Evolutionary conservation across 805 yeast species (phyloP).

Genomic region (Spathaspora girioi): DNA sequence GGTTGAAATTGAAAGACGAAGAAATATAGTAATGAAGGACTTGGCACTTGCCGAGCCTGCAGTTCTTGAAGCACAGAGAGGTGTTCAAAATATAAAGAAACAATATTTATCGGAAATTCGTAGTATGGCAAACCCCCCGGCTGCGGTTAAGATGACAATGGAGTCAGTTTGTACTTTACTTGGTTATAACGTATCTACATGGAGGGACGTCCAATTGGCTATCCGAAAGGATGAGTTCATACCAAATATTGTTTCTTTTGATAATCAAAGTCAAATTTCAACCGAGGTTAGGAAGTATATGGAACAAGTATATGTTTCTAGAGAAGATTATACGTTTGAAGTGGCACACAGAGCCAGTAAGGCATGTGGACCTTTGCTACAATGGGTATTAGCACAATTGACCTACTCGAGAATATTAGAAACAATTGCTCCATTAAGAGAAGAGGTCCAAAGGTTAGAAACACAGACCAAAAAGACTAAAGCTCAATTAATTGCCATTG

Average conservation of each 20-base stretch:
- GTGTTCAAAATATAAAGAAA: slow-evolving; percentile 90
- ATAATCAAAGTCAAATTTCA: slow-evolving; percentile 57
- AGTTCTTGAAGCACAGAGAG: slow-evolving; percentile 75
- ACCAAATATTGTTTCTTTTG: slow-evolving; percentile 71
- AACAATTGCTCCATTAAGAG: slow-evolving; percentile 66
- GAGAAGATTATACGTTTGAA: slow-evolving; percentile 64
- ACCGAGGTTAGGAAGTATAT: slow-evolving; percentile 50
- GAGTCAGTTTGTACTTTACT: slow-evolving; percentile 85
- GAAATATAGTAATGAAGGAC: slow-evolving; percentile 54
- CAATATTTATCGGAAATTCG: slow-evolving; percentile 87
- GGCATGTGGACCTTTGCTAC: slow-evolving; percentile 88
- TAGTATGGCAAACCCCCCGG: slow-evolving; percentile 89
- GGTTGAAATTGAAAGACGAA: slow-evolving; percentile 50
- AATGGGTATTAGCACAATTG: slow-evolving; percentile 91
- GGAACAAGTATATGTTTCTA: slow-evolving; percentile 56
- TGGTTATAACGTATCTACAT: slow-evolving; percentile 60
- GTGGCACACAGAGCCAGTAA: slow-evolving; percentile 85
- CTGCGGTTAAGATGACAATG: slow-evolving; percentile 75
- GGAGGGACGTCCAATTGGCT: slow-evolving; percentile 84
- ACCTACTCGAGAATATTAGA: slow-evolving; percentile 69
- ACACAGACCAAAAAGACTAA: slow-evolving; percentile 55
- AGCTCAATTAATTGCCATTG: slow-evolving; percentile 70
- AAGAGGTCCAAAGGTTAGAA: slow-evolving; percentile 62
- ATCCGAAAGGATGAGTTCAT: slow-evolving; percentile 87
- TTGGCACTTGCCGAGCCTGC: slow-evolving; percentile 82